These are phyloP conservation scores for Boletus tomentosulus DNA, from an alignment of 768 basidiomycete species.

Conservation along the genomic window DNA sequence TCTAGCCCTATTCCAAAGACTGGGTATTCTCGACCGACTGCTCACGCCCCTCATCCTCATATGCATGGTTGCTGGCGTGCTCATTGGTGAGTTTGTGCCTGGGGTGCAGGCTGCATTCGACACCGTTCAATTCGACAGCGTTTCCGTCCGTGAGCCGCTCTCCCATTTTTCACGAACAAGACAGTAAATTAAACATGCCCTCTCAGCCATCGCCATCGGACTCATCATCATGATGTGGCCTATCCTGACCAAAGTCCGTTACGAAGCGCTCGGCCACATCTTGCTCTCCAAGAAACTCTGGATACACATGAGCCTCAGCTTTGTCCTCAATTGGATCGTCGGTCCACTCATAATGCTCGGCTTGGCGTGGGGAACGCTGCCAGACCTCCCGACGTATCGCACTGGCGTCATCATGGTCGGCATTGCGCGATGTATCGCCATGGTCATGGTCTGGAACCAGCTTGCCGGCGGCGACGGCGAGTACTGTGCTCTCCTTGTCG, in stretches of 20 bases:
- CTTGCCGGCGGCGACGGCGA: conserved; percentile 65
- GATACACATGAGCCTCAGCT: conserved; percentile 63
- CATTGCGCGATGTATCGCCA: conserved; percentile 38
- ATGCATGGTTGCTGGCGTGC: conserved; percentile 70
- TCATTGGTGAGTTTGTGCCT: conserved; percentile 67
- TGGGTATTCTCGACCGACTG: conserved; percentile 54
- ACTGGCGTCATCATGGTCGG: conserved; percentile 83
- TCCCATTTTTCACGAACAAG: conserved; percentile 8
- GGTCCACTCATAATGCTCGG: conserved; percentile 84
- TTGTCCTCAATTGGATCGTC: conserved; percentile 75
- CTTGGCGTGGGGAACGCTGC: conserved; percentile 80
- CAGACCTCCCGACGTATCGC: conserved; percentile 70
- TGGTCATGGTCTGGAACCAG: conserved; percentile 82
- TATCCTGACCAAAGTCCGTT: conserved; percentile 70
- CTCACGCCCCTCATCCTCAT: conserved; percentile 64
- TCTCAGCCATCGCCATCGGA: conserved; percentile 71
- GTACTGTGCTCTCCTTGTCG: conserved; percentile 77
- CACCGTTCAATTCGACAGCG: conserved; percentile 58
- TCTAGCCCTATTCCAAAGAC: conserved; percentile 37
- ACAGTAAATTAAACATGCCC: not conserved
- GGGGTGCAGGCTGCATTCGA: conserved; percentile 59
- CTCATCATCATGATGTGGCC: conserved; percentile 91
- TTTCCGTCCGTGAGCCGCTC: conserved; percentile 81
- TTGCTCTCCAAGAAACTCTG: conserved; percentile 53
- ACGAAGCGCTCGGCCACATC: conserved; percentile 60